Base-by-base conservation (phyloP, 2,329 filamentous ascomycete genomes). In the Fusarium redolens region DNA sequence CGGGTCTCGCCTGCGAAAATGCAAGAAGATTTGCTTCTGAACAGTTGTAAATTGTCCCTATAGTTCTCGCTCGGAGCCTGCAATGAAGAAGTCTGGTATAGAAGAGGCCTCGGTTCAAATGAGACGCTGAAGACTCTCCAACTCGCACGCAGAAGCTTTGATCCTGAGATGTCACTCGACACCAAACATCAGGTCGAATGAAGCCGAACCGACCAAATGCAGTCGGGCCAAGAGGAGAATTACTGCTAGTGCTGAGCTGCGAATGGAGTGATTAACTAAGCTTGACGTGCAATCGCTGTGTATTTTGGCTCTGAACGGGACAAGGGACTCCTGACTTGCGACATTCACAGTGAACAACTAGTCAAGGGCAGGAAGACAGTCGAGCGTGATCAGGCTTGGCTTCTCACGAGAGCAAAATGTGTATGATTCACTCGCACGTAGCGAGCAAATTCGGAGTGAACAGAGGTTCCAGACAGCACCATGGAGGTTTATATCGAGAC, bases 401-500 rank as follows among this genome's bases (percentile, higher is more conserved):
- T 9, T 1, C 11, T 13, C 11, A 7, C 7, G 28, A 13, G 43
- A 13, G 22, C 13, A 9, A 8, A 17, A 13, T 9, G 17, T 28
- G 8, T 13, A 6, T 13, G 15, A 13, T 28, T 7, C 17, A 18
- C 7, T 7, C 3, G 28, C 7, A 22, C 2, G 7, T 45, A 18
- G 6, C 12, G 4, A 5, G 43, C 3, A 5, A 8, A 18, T 3
- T 0, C 1, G 4, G 7, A 45, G 12, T 45, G 22, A 28, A 18
- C 15, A 25, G 13, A 28, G 4, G 18, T 13, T 5, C 17, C 12
- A 28, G 22, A 18, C 0, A 8, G 10, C 20, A 4, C 9, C 7
- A 18, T 17, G 10, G 20, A 31, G 12, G 3, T 17, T 31, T 22
- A 15, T 31, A 22, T n/a, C 25, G 17, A 4, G 13, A n/a, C 47